Conservation (phyloP, 108 stramenopile species). For the Aurantiochytrium sp. region DNA sequence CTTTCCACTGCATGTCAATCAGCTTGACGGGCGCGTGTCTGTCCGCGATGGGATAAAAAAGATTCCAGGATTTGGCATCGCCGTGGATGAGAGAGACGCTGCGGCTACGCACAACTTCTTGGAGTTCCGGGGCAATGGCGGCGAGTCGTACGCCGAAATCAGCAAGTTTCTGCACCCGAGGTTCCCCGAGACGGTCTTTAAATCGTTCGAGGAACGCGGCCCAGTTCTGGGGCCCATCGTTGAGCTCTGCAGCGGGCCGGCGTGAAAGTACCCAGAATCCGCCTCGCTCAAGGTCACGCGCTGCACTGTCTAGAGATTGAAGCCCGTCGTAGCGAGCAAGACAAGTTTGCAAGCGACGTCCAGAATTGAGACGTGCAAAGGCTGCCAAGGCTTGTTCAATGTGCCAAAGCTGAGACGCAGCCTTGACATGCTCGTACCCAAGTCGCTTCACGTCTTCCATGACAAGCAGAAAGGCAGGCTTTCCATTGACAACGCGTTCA, state of each 20-base stretch:
- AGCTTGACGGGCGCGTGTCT: not conserved
- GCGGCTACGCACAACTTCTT: not conserved
- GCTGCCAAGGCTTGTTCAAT: not conserved
- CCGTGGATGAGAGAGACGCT: not conserved
- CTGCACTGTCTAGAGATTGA: too few species aligned
- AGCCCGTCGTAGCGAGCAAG: not conserved
- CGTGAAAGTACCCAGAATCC: not conserved
- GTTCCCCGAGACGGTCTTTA: not conserved
- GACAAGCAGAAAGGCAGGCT: not conserved
- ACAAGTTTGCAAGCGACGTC: not conserved
- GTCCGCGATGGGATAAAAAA: not conserved
- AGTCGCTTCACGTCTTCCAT: not conserved
- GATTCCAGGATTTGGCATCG: slow-evolving; percentile 7
- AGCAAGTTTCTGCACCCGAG: not conserved
- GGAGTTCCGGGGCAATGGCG: not conserved
- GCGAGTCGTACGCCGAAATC: not conserved
- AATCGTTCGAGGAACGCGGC: not conserved
- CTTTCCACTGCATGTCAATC: slow-evolving; percentile 8
- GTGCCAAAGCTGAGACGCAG: not conserved
- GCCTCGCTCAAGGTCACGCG: not conserved
- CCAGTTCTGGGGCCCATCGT: not conserved
- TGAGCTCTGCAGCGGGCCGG: not conserved
- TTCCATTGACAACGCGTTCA: not conserved
- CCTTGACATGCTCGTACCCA: not conserved
- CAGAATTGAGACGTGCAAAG: not conserved